Conservation (phyloP, 164 flowering plant species). For the Vitis riparia region DNA sequence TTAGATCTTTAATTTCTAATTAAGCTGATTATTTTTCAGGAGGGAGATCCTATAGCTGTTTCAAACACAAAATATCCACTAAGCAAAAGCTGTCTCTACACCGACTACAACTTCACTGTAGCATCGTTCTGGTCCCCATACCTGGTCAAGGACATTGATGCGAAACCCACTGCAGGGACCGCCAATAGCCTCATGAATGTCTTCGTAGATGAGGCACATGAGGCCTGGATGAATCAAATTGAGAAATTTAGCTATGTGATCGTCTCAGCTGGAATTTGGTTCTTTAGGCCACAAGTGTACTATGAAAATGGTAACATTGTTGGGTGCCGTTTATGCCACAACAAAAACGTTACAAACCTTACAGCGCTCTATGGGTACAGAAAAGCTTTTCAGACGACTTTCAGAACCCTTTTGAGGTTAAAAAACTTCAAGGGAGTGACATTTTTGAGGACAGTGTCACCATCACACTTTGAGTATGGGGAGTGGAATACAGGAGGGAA, state of each 20-base stretch:
- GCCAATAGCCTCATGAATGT: conserved; percentile 26
- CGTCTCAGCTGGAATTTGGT: conserved; percentile 56
- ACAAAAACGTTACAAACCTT: conserved; percentile 18
- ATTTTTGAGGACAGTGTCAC: conserved; percentile 43
- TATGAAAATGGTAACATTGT: conserved; percentile 23
- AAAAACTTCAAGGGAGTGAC: conserved; percentile 36
- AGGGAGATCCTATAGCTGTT: conserved; percentile 15
- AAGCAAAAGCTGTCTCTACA: conserved; percentile 26
- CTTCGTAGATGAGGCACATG: conserved; percentile 45
- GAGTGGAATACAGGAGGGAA: conserved; percentile 53
- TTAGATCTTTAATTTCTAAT: too few species aligned
- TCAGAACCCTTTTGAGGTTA: conserved; percentile 20
- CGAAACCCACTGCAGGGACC: conserved; percentile 33
- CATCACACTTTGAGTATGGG: conserved; percentile 49
- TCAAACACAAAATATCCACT: conserved; percentile 10
- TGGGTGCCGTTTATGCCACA: conserved; percentile 41
- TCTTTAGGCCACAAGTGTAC: conserved; percentile 37
- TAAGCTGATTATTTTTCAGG: conserved; percentile 17
- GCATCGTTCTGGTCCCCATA: conserved; percentile 65
- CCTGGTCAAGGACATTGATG: conserved; percentile 40
- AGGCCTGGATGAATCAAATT: conserved; percentile 29
- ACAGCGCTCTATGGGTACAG: conserved; percentile 25
- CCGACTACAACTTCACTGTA: conserved; percentile 51
- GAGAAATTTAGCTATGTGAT: conserved; percentile 35
- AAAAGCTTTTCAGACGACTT: conserved; percentile 37